A percentile compares a stretch with the other conserved stretches of the same genome.
phyloP scores from a whole-genome alignment of 1,284 basidiomycete species.

The Cutaneotrichosporon sp. region DNA sequence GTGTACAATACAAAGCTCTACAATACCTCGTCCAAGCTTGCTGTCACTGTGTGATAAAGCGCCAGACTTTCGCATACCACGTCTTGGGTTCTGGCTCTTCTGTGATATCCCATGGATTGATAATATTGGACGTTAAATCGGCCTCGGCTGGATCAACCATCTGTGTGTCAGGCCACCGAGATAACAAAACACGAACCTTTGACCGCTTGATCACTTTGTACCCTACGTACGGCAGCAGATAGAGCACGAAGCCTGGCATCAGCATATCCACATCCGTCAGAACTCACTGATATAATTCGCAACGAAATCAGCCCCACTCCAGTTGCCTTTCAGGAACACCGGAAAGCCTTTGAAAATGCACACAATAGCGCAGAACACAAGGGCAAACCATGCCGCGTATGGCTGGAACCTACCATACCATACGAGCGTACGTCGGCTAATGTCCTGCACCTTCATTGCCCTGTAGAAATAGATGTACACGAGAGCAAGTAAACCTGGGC shows the following conservation, averaged over 20 bases:
- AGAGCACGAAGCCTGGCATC: conserved; percentile 47
- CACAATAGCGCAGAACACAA: conserved; percentile 22
- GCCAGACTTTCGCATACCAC: conserved; percentile 11
- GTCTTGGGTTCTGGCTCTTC: conserved; percentile 12
- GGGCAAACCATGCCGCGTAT: conserved; percentile 25
- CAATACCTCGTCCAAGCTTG: no score
- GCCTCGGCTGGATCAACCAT: conserved; percentile 9
- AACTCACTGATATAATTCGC: conserved; percentile 30
- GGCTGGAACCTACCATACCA: conserved; percentile 28
- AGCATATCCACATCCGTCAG: background rate
- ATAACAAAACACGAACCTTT: conserved; percentile 7
- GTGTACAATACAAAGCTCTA: no score
- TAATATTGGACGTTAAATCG: conserved; percentile 13
- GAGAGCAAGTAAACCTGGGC: conserved; percentile 41
- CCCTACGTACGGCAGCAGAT: conserved; percentile 65
- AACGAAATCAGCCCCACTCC: conserved; percentile 8
- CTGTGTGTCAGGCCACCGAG: background rate
- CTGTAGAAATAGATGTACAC: conserved; percentile 43
- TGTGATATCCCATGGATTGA: conserved; percentile 16
- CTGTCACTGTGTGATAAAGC: conserved; percentile 4
- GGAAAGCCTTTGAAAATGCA: conserved; percentile 30
- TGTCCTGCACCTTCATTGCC: conserved; percentile 29
- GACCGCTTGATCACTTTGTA: conserved; percentile 38
- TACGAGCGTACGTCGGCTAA: conserved; percentile 15
- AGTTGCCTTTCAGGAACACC: conserved; percentile 24